Conservation (phyloP, 192 early-diverging fungal genomes). For the Coemansia sp. region DNA sequence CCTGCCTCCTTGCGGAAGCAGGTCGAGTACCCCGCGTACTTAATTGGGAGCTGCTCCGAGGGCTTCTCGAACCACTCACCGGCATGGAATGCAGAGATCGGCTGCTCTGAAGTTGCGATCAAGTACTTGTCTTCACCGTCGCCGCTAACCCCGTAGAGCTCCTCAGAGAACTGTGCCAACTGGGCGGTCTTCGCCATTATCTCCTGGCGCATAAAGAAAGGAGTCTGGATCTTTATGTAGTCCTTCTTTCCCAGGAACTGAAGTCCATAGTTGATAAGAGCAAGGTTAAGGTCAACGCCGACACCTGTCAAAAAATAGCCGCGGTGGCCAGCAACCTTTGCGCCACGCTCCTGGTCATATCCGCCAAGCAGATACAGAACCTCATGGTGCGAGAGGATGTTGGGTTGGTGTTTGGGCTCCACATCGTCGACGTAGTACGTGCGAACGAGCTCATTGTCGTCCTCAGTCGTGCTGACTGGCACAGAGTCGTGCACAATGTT, state of each 20-base stretch:
- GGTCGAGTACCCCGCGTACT: conserved; percentile 95
- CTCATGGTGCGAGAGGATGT: conserved; percentile 87
- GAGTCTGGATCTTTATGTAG: conserved; percentile 95
- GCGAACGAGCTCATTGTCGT: conserved; percentile 71
- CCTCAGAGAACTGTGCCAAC: conserved; percentile 96
- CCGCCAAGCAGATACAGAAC: conserved; percentile 88
- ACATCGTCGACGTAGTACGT: conserved; percentile 62
- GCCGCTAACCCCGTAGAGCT: conserved; percentile 89
- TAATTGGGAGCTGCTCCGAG: conserved; percentile 86
- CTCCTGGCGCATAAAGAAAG: conserved; percentile 97
- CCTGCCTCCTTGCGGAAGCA: conserved; percentile 99
- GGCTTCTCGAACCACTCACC: conserved; percentile 95
- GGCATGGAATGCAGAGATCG: conserved; percentile 95
- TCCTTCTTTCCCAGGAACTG: conserved; percentile 80
- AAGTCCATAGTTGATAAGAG: conserved; percentile 94
- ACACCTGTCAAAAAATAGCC: conserved; percentile 96
- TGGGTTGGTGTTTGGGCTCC: conserved; percentile 62
- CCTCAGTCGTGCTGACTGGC: conserved; percentile 84
- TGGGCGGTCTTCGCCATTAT: conserved; percentile 99
- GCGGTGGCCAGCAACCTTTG: conserved; percentile 96
- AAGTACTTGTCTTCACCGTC: conserved; percentile 93
- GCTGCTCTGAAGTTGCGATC: conserved; percentile 99
- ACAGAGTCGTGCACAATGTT: conserved; percentile 96
- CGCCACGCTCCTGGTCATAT: conserved; percentile 86
- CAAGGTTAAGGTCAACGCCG: conserved; percentile 96